These are phyloP conservation scores for Eucalyptus cloeziana DNA, from an alignment of 345 rosid genomes.

Conservation along the genomic window DNA sequence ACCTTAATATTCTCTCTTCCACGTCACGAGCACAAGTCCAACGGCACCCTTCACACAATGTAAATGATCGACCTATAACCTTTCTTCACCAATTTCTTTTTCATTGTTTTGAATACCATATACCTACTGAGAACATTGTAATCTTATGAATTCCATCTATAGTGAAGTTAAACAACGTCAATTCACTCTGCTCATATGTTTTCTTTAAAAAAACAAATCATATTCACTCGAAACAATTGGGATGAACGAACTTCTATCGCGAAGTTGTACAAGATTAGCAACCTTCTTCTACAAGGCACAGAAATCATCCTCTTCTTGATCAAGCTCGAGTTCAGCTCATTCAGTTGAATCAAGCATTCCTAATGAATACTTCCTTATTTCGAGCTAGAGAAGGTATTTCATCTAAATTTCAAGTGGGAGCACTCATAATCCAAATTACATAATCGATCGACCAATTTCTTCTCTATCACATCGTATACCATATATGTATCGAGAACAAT, in stretches of 20 bases:
- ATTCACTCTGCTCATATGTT: too few species aligned
- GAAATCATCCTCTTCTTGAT: too few species aligned
- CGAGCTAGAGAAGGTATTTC: neutral
- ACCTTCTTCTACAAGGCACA: too few species aligned
- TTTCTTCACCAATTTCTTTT: neutral
- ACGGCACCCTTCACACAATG: neutral
- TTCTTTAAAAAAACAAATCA: too few species aligned
- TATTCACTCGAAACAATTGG: neutral
- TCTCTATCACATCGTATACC: too few species aligned
- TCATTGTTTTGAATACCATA: too few species aligned
- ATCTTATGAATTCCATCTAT: too few species aligned
- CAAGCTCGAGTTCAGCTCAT: neutral
- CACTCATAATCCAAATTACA: neutral
- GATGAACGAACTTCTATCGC: neutral
- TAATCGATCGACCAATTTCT: neutral
- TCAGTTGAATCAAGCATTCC: neutral
- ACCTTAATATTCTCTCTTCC: neutral
- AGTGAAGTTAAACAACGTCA: too few species aligned
- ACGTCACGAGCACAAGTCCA: fast-evolving
- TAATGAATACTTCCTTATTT: neutral
- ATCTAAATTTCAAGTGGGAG: neutral
- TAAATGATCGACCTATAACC: neutral
- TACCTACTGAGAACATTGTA: too few species aligned
- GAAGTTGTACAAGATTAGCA: neutral
- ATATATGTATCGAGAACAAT: fast-evolving